A percentile compares a stretch with the other conserved stretches of the same genome.
Conservation (phyloP, 768 basidiomycete genomes). For the Boletus tylopilopsis region DNA sequence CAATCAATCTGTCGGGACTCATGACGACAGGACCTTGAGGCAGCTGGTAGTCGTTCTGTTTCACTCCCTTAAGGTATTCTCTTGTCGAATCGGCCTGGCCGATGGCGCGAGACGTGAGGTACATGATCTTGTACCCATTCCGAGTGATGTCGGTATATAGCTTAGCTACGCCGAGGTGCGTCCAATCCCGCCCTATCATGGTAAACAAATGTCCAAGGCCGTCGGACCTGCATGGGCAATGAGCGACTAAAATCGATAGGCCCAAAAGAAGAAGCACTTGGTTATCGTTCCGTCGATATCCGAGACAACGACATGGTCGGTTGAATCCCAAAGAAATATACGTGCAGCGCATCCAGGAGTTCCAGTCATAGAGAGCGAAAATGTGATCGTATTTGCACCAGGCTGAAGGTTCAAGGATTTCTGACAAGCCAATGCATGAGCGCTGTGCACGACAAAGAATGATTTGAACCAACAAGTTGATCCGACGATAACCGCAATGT, state of each 20-base stretch:
- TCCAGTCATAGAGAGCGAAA: conserved; percentile 84
- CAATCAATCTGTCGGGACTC: conserved; percentile 95
- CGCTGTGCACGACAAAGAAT: background rate
- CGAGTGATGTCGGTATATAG: conserved; percentile 92
- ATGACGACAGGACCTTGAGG: conserved; percentile 98
- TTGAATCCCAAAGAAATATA: conserved; percentile 95
- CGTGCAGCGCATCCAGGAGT: conserved; percentile 83
- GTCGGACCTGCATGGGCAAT: conserved; percentile 63
- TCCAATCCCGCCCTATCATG: conserved; percentile 98
- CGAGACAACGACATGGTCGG: conserved; percentile 86
- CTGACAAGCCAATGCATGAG: conserved; percentile 36
- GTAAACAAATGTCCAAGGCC: conserved; percentile 95
- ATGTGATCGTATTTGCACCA: conserved; percentile 89
- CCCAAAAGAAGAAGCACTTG: conserved; percentile 55
- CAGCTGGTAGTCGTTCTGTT: conserved; percentile 93
- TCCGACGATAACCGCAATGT: conserved; percentile 91
- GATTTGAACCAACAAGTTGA: conserved; percentile 63
- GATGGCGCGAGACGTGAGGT: conserved; percentile 94
- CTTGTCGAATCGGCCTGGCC: conserved; percentile 97
- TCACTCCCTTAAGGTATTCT: conserved; percentile 91
- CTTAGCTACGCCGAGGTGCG: conserved; percentile 94
- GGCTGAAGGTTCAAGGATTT: conserved; percentile 81
- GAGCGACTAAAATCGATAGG: background rate
- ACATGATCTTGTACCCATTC: conserved; percentile 98
- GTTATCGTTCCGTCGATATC: conserved; percentile 99